These are phyloP conservation scores for Cordyceps farinosa DNA, from an alignment of 2,329 filamentous ascomycete species.

Conservation along the genomic window DNA sequence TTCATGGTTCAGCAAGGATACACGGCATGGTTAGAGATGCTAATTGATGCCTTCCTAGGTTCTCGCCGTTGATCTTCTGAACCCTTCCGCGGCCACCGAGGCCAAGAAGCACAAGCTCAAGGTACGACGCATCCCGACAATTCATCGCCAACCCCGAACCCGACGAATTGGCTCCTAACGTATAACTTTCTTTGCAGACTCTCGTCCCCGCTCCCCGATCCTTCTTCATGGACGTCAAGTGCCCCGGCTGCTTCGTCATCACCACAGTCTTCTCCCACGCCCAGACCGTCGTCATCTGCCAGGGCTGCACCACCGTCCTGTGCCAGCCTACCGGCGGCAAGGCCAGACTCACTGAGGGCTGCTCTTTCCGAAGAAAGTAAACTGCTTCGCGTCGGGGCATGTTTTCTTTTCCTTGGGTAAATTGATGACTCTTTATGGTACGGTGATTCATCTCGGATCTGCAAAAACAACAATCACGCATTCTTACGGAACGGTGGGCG, in stretches of 20 bases:
- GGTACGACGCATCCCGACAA: slow-evolving; percentile 53
- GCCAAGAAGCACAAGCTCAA: slow-evolving; percentile 99
- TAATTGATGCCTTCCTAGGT: slow-evolving; percentile 63
- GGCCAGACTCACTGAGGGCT: slow-evolving; percentile 97
- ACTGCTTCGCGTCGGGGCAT: slow-evolving; percentile 43
- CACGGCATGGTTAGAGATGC: slow-evolving; percentile 32
- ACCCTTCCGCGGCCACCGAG: slow-evolving; percentile 96
- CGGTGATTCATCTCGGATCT: slow-evolving; percentile 56
- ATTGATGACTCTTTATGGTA: slow-evolving; percentile 46
- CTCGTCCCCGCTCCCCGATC: slow-evolving; percentile 95
- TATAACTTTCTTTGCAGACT: slow-evolving; percentile 49
- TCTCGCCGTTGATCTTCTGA: slow-evolving; percentile 99
- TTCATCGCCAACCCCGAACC: slow-evolving; percentile 7
- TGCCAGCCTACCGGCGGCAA: slow-evolving; percentile 99
- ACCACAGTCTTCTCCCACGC: slow-evolving; percentile 99
- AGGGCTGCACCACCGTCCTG: slow-evolving; percentile 97
- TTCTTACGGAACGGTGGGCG: slow-evolving; percentile 44
- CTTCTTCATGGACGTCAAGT: slow-evolving; percentile 99
- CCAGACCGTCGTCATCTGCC: slow-evolving; percentile 99
- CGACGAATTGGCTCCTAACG: slow-evolving; percentile 23
- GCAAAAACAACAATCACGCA: slow-evolving; percentile 44
- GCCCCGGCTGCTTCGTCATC: slow-evolving; percentile 99
- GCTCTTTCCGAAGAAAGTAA: slow-evolving; percentile 99
- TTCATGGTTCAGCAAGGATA: slow-evolving; percentile 12
- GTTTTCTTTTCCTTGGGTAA: slow-evolving; percentile 46